A percentile compares a stretch with the other conserved stretches of the same genome.
These are phyloP conservation scores for Fusarium palustre DNA, from an alignment of 2,329 filamentous ascomycete genomes.

Conservation along the genomic window DNA sequence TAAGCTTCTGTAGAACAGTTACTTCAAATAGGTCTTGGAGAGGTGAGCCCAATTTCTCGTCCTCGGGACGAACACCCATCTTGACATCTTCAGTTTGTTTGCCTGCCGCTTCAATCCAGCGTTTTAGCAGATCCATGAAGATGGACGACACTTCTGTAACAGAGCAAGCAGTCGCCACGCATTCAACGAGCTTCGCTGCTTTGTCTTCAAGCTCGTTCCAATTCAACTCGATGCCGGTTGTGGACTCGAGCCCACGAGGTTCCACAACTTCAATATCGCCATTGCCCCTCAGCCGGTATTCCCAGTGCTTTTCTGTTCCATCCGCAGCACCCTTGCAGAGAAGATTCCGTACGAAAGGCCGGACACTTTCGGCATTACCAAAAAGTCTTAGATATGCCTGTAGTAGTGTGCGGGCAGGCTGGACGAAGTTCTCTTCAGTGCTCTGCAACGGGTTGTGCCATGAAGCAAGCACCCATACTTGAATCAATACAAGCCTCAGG, in stretches of 20 bases:
- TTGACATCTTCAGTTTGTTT: slow-evolving; percentile 46
- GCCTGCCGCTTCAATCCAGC: slow-evolving; percentile 62
- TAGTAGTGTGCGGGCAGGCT: slow-evolving; percentile 63
- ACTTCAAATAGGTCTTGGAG: slow-evolving; percentile 66
- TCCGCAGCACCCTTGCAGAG: slow-evolving; percentile 64
- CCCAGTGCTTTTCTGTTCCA: slow-evolving; percentile 59
- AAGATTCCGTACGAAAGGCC: slow-evolving; percentile 64
- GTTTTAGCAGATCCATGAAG: slow-evolving; percentile 69
- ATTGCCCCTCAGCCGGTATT: slow-evolving; percentile 59
- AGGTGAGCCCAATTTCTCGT: slow-evolving; percentile 52
- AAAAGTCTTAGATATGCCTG: slow-evolving; percentile 69
- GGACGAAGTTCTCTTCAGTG: slow-evolving; percentile 55
- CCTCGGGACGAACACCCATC: slow-evolving; percentile 48
- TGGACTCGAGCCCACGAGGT: slow-evolving; percentile 38
- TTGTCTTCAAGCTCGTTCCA: slow-evolving; percentile 61
- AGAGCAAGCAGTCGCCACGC: slow-evolving; percentile 63
- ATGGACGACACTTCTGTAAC: slow-evolving; percentile 68
- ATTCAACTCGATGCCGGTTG: slow-evolving; percentile 50
- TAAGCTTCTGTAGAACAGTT: slow-evolving; percentile 73
- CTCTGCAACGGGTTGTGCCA: slow-evolving; percentile 56
- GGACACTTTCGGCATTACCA: slow-evolving; percentile 62
- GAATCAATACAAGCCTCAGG: slow-evolving; percentile 67
- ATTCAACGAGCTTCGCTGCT: slow-evolving; percentile 60
- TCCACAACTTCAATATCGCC: slow-evolving; percentile 65
- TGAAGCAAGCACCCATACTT: slow-evolving; percentile 72